A percentile compares a stretch with the other conserved stretches of the same genome.
These are phyloP conservation scores for Apiospora pterosperma DNA, from an alignment of 2,329 filamentous ascomycete genomes.

Conservation along the genomic window DNA sequence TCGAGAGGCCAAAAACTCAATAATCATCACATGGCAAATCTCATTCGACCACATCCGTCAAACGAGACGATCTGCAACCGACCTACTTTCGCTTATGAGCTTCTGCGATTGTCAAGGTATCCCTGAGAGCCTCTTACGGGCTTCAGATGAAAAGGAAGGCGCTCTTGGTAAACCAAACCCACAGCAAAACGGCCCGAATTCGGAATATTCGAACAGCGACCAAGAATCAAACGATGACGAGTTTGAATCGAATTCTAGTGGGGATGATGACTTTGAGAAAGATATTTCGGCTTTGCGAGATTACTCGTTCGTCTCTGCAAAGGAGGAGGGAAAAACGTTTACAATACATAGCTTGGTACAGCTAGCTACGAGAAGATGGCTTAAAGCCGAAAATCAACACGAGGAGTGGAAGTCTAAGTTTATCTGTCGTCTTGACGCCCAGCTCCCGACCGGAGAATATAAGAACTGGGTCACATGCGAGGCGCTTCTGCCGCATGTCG, in stretches of 20 bases:
- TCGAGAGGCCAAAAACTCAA: slow-evolving; percentile 27
- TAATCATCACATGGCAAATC: slow-evolving; percentile 33
- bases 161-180: not conserved
- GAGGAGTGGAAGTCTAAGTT: slow-evolving; percentile 27
- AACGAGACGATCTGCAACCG: slow-evolving; percentile 29
- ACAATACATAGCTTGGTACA: slow-evolving; percentile 42
- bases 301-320: slow-evolving; percentile 32
- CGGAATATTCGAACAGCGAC: not conserved
- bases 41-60: slow-evolving; percentile 33
- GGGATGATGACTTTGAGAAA: slow-evolving; percentile 22
- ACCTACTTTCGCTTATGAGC: slow-evolving; percentile 44
- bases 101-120: slow-evolving; percentile 42
- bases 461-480: slow-evolving; percentile 24
- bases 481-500: too few species aligned
- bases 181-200: not conserved
- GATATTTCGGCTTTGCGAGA: slow-evolving; percentile 31
- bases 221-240: slow-evolving; percentile 5
- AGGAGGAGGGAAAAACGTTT: slow-evolving; percentile 21
- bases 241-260: too few species aligned
- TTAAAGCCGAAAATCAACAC: slow-evolving; percentile 16
- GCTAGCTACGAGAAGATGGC: slow-evolving; percentile 31
- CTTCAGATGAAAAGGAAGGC: not conserved
- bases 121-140: slow-evolving; percentile 16
- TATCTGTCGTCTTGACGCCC: slow-evolving; percentile 21
- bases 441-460: slow-evolving; percentile 24